phyloP scores from a whole-genome alignment of 2,329 filamentous ascomycete genomes.

The Dothidotthia symphoricarpi region DNA sequence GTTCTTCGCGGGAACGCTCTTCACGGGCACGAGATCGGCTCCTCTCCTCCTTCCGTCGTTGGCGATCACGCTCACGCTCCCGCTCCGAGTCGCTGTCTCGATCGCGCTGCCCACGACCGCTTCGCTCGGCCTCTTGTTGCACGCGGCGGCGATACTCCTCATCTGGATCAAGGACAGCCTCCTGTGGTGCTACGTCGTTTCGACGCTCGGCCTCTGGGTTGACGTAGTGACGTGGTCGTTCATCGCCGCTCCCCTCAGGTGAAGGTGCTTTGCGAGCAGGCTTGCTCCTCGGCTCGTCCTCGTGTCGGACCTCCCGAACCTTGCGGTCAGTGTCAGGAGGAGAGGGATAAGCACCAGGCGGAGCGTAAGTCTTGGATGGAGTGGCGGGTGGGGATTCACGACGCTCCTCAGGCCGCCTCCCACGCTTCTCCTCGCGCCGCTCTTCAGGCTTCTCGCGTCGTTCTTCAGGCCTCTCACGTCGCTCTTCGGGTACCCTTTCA shows the following conservation, averaged over 20 bases:
- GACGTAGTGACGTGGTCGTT: slow-evolving; percentile 39
- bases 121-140: slow-evolving; percentile 46
- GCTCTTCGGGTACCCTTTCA: slow-evolving; percentile 21
- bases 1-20: no score
- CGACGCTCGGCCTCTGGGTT: slow-evolving; percentile 36
- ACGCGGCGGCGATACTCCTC: slow-evolving; percentile 53
- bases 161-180: slow-evolving; percentile 46
- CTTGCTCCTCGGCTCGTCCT: slow-evolving; percentile 32
- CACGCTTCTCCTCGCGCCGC: slow-evolving; percentile 17
- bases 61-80: slow-evolving; percentile 37
- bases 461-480: slow-evolving; percentile 24
- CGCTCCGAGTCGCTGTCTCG: slow-evolving; percentile 34
- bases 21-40: no score
- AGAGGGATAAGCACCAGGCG: slow-evolving; percentile 14
- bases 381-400: slow-evolving; percentile 17
- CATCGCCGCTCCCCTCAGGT: slow-evolving; percentile 37
- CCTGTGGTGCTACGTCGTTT: slow-evolving; percentile 31
- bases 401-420: slow-evolving; percentile 15
- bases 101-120: slow-evolving; percentile 25
- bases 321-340: slow-evolving; percentile 25
- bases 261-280: slow-evolving; percentile 27
- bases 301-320: slow-evolving; percentile 34
- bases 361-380: slow-evolving; percentile 17
- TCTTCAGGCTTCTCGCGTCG: slow-evolving; percentile 18
- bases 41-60: slow-evolving; percentile 30